These are phyloP conservation scores for Xerocomellus intermedius DNA, from an alignment of 768 basidiomycete genomes.

Conservation along the genomic window DNA sequence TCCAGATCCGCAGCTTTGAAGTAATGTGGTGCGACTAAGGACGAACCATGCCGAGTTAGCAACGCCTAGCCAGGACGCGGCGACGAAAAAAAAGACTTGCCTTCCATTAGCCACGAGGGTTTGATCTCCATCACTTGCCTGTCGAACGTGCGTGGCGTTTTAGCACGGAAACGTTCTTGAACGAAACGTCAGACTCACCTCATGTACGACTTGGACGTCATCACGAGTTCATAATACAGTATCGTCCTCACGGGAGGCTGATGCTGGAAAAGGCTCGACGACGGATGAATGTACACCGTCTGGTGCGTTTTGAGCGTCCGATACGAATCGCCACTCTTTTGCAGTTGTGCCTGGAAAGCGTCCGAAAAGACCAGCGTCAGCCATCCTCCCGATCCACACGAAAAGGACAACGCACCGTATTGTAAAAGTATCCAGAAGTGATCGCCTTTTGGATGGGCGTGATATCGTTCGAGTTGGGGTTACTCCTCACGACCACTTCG, in stretches of 20 bases:
- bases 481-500: slow-evolving; percentile 83
- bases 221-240: slow-evolving; percentile 94
- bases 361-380: background rate
- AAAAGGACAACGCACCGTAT: slow-evolving; percentile 58
- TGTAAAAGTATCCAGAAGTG: slow-evolving; percentile 94
- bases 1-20: slow-evolving; percentile 87
- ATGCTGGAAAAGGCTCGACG: slow-evolving; percentile 90
- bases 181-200: slow-evolving; percentile 41
- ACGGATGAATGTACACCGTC: slow-evolving; percentile 96
- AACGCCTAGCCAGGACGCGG: background rate
- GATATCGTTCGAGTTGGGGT: slow-evolving; percentile 91
- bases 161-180: background rate
- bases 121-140: slow-evolving; percentile 99
- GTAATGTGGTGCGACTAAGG: slow-evolving; percentile 89
- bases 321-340: slow-evolving; percentile 96
- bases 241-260: slow-evolving; percentile 91
- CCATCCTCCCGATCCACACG: background rate
- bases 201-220: slow-evolving; percentile 98
- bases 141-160: background rate
- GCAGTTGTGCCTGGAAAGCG: slow-evolving; percentile 69
- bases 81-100: slow-evolving; percentile 39
- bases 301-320: slow-evolving; percentile 95
- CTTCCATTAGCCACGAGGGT: slow-evolving; percentile 89
- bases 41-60: slow-evolving; percentile 2
- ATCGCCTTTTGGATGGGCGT: slow-evolving; percentile 93